Evolutionary conservation across 345 rosid genomes (phyloP), one percentile per base, ranked within the genome.

Genomic region (Acer yangbiense): DNA sequence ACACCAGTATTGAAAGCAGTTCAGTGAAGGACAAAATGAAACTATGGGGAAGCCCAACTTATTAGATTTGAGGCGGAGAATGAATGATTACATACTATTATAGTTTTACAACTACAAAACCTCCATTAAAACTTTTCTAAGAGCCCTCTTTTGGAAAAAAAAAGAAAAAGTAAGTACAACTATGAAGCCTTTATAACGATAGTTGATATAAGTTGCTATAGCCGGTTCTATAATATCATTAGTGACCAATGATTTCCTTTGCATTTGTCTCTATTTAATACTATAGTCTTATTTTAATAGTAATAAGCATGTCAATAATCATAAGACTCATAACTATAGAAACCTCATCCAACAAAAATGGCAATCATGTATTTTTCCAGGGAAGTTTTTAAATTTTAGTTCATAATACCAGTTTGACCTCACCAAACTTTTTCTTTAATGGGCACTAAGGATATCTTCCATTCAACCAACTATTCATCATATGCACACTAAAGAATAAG

Each of bases 171-270:
- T n/a, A n/a, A n/a, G 39, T 14, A 18, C 41, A 66, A 66, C 9
- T 1, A 17, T 9, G 23, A 25, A 52, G 35, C 21, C 32, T 21
- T 52, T 52, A 27, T 54, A 41, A 58, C 1, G 62, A 27, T 25
- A 43, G 17, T 73, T 11, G 8, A 13, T 23, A 7, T 72, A 12
- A 72, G 58, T 27, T 43, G 43, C n/a, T 25, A 9, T 18, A 25
- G 23, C 3, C 21, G 21, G 58, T 16, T 44, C n/a, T 35, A 57
- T 71, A 72, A 55, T 72, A 48, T 16, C 48, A 72, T n/a, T 29
- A 72, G n/a, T 55, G 32, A 52, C n/a, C 44, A 27, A 52, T 16
- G 44, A 71, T 27, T 71, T 71, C 16, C 63, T 71, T 25, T 20
- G 13, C 16, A 68, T 68, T 35, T 67, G 20, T 41, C 66, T 6